Base-by-base conservation (phyloP, 2,329 filamentous ascomycete species). In the Macroventuria anomochaeta region DNA sequence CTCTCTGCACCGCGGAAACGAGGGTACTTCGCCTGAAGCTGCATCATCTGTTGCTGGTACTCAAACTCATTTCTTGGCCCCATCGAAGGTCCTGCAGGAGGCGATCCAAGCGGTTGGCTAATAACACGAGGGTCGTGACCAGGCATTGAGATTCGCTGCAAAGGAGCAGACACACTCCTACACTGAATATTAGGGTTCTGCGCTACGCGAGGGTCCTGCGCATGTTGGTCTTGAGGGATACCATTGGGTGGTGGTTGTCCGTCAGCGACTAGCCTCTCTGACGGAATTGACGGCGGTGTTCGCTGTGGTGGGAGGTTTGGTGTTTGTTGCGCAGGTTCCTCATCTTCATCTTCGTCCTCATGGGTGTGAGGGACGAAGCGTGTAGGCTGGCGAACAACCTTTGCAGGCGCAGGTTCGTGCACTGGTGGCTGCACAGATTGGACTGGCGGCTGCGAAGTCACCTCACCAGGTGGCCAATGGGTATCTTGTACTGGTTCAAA, bases 1-100 rank as follows among this genome's bases (percentile, higher is more conserved):
- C 73, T 76, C 39, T 80, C 77, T n/a, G 67, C 71, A 11, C 70
- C 70, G 15, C 77, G 76, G 1, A 75, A 68, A 28, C 75, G 75
- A 12, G 80, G 75, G 51, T 68, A 58, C 31, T 75, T 73, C 17
- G 70, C 63, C 34, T 74, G 64, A 18, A 55, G 64, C 32, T 62
- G 63, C 65, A 66, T 67, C 62, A 66, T 62, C 36, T 69, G 68
- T 28, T 72, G 71, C 32, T 69, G 67, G 39, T 56, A 61, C 47
- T 69, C 71, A 39, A 67, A 65, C 29, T 72, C 61, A 41, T 70
- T 70, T 17, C 62, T 63, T 7, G 68, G 59, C 11, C 40, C 31
- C 5, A 58, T 37, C 3, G 55, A 37, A 39, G 60, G 53, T 13
- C 58, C 57, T 11, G 61, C 36, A 18, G 48, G 53, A 20, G 50